Evolutionary conservation across 1,284 basidiomycete genomes (phyloP).

Genomic region (Testicularia cyperi): DNA sequence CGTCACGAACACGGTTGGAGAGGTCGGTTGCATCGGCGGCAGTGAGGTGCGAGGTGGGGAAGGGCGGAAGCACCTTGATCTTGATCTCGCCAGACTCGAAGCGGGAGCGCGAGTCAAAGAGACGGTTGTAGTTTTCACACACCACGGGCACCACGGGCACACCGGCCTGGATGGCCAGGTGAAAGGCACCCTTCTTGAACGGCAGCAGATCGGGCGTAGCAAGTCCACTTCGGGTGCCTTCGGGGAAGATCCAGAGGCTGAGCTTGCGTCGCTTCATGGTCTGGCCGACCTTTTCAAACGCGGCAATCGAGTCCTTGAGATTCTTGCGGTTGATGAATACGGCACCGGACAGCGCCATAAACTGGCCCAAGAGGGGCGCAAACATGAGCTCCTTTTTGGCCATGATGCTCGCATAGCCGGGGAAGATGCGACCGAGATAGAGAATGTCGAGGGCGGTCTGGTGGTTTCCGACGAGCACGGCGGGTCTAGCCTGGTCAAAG

Average conservation of each 20-base stretch:
- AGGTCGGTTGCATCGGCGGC: conserved; percentile 70
- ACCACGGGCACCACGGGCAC: conserved; percentile 79
- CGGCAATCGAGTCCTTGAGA: conserved; percentile 71
- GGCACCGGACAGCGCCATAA: conserved; percentile 82
- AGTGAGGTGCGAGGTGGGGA: conserved; percentile 72
- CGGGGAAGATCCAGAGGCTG: conserved; percentile 60
- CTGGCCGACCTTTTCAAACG: conserved; percentile 76
- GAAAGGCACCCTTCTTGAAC: conserved; percentile 98
- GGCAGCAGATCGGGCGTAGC: conserved; percentile 65
- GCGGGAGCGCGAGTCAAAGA: conserved; percentile 73
- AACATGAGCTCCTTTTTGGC: conserved; percentile 88
- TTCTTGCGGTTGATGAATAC: conserved; percentile 91
- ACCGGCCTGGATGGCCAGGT: conserved; percentile 84
- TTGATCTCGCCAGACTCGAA: conserved; percentile 65
- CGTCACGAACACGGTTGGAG: conserved; percentile 65
- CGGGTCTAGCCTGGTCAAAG: conserved; percentile 67
- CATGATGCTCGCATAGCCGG: conserved; percentile 80
- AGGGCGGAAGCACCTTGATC: conserved; percentile 72
- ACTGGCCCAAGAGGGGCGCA: conserved; percentile 84
- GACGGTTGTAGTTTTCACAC: conserved; percentile 86
- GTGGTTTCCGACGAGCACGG: conserved; percentile 85
- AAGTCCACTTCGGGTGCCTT: conserved; percentile 63
- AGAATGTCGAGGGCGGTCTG: conserved; percentile 65
- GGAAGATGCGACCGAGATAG: conserved; percentile 83
- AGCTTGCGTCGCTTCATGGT: conserved; percentile 73